Base-by-base conservation (phyloP, 2,329 filamentous ascomycete genomes). In the Fusarium robinianum region DNA sequence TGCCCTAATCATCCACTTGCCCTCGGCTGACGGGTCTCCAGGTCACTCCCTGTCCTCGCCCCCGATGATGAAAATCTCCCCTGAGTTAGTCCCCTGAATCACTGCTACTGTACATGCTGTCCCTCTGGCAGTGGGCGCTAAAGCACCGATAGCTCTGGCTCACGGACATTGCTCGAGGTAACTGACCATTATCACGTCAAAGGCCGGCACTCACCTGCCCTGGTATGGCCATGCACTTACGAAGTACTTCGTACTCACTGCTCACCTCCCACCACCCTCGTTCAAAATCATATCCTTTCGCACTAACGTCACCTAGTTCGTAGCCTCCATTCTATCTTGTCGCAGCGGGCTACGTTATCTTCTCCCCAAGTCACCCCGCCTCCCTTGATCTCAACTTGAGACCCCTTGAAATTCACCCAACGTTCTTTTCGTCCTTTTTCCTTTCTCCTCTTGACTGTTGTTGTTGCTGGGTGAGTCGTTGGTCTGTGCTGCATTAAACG, bases 401-500 rank as follows among this genome's bases (percentile, higher is more conserved):
- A 11, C 11, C 17, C 10, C 14, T 22, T 19, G 19, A 30, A 5
- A 24, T 18, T 29, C 11, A 17, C 17, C 34, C 35, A 37, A 15
- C 23, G 22, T 51, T 49, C 22, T 11, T 41, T 27, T 29, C 39
- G 12, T 15, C 30, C 22, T 21, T 15, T 21, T 17, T 8, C 21
- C 6, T 16, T 33, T 32, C 27, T 24, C 17, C 30, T 22, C 27
- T 29, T 12, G 23, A 23, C 40, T 51, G 43, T 34, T 46, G 49
- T 43, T 57, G 57, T 60, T 60, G 57, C 57, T 60, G 55, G 57
- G 57, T 57, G 40, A 61, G 47, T 40, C 22, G 47, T 44, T 63
- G 61, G 61, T 45, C 61, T 51, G 60, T 64, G 61, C 61, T 47
- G 44, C 43, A 53, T 55, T 58, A 63, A 63, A 62, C 53, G 60